Base-by-base conservation (phyloP, 2,329 filamentous ascomycete species). In the Fusarium foetens region DNA sequence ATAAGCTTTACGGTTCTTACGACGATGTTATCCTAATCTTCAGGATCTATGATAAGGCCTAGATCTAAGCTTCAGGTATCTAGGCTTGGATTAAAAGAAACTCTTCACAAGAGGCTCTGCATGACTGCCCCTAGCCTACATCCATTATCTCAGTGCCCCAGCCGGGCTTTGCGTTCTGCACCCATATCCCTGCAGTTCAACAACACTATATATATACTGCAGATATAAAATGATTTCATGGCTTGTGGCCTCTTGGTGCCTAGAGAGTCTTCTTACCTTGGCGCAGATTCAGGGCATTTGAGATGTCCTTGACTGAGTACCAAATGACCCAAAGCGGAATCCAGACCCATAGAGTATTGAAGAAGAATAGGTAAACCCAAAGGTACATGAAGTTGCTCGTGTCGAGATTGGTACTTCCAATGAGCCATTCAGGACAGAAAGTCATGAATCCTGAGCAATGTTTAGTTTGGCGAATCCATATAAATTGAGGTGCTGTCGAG, bases 391-490 rank as follows among this genome's bases (percentile, higher is more conserved):
- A 91, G 80, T 92, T 92, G 81, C 86, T 89, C 23, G 85, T 84
- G 78, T 92, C 88, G 66, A 92, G 86, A 77, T 90, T 91, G 71
- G 85, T 77, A 77, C 86, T 92, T 57, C 86, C 86, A 5, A 86
- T 88, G 17, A 92, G 81, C 90, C 90, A 92, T 80, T 92, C 90
- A 17, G 90, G 90, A 80, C 87, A 90, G 78, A 92, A 92, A 1
- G 90, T 92, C 88, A 92, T 92, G 81, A 90, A 92, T 23, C 90
- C 88, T 89, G 42, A n/a, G 23, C 38, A 19, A 14, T 39, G 27
- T 61, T 63, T 36, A 49, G 58, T 19, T 48, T 14, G 9, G 13
- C 8, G 16, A 29, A 27, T 10, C 12, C 6, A 17, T 3, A 27
- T 36, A 7, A 14, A 21, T 13, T 21, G 27, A 41, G 45, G 6